phyloP scores from a whole-genome alignment of 495 filamentous ascomycete genomes.

The Pyrenula aspistea region DNA sequence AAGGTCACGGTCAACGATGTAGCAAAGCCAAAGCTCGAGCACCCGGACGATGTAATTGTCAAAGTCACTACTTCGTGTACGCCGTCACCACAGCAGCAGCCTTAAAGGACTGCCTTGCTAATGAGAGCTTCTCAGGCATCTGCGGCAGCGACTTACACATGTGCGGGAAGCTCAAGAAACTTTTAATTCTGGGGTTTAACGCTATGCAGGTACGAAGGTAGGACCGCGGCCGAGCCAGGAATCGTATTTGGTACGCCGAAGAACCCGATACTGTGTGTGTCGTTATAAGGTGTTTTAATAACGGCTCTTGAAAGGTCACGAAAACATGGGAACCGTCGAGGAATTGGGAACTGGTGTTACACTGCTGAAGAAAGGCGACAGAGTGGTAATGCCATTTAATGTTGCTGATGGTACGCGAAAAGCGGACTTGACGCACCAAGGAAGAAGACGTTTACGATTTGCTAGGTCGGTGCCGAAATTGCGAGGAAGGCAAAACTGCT shows the following conservation, averaged over 20 bases:
- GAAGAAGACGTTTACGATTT: neutral
- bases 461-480: constrained; percentile 37
- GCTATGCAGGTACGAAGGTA: constrained; percentile 37
- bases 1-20: constrained; percentile 37
- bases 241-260: constrained; percentile 31
- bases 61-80: constrained; percentile 40
- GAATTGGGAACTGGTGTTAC: constrained; percentile 35
- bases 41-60: constrained; percentile 42
- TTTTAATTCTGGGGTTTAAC: constrained; percentile 6
- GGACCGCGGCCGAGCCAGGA: constrained; percentile 37
- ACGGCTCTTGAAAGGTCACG: constrained; percentile 30
- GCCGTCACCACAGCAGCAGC: neutral
- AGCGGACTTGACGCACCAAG: neutral
- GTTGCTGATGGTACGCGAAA: constrained; percentile 30
- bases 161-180: constrained; percentile 1
- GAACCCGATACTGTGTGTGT: neutral
- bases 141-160: constrained; percentile 35
- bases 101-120: neutral
- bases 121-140: constrained; percentile 23
- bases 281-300: too few species aligned
- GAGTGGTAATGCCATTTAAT: constrained; percentile 48
- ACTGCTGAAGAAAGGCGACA: constrained; percentile 35
- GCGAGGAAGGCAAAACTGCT: constrained; percentile 44
- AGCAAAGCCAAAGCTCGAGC: constrained; percentile 34
- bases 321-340: constrained; percentile 40